Base-by-base conservation (phyloP, 257 asterid species). In the Solanum etuberosum region DNA sequence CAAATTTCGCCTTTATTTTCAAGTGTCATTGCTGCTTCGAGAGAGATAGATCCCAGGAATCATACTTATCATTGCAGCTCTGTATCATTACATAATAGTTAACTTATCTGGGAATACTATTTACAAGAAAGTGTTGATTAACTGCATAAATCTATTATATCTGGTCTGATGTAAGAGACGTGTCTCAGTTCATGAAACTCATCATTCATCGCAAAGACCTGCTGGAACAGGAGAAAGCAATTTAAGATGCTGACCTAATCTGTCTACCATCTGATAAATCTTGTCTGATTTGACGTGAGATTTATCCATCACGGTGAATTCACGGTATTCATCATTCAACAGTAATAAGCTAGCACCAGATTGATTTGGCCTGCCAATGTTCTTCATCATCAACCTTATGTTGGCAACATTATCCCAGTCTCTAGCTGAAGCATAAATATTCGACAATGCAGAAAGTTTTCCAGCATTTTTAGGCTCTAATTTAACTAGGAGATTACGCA, bases 281-380 rank as follows among this genome's bases (percentile, higher is more conserved):
- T 86, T 88, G 35, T 92, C 93, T 86, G 97, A 93, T 88, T 91
- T 88, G 29, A 93, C 92, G 88, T 95, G 97, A 70, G 90, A 90
- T 43, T 91, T 91, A 85, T 93, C 98, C 98, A 91, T 92, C 82
- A 87, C 95, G 25, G 93, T 89, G 89, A 96, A 96, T 51, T 96
- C 94, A 88, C 93, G 94, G 86, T 87, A 83, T 86, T 92, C 93
- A 87, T 92, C 92, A 40, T 88, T 88, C 87, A 95, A 84, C 88
- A 91, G 93, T 40, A 96, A 86, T 23, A 86, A 89, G 86, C 98
- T 95, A 31, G 83, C 92, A 42, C 98, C 99, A 7, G 94, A 89
- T 81, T 92, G 86, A 88, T 91, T 90, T 61, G 86, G 85, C 48
- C 81, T 32, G 80, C 87, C 90, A 18, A 87, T 87, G 83, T 89